Base-by-base conservation (phyloP, 1,139 yeast genomes). In the Trichomonascaceae sp. region DNA sequence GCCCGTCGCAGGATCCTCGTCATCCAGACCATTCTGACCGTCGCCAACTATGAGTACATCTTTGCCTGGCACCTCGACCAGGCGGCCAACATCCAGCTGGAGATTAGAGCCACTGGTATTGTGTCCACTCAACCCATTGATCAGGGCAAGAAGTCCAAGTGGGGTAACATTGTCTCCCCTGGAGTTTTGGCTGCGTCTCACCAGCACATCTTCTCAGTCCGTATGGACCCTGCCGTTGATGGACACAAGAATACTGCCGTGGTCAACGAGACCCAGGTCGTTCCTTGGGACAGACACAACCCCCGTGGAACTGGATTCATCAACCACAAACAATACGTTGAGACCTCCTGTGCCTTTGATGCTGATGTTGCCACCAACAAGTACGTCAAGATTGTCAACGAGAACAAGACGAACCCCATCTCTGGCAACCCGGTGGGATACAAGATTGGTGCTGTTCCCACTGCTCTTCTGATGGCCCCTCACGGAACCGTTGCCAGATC, bases 91-190 rank as follows among this genome's bases (percentile, higher is more conserved):
- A 74, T 82, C 50, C 77, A 76, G 47, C 75, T 81, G 44, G 92
- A 81, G 57, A 76, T 81, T 44, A 72, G 93, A 60, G 93, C 93
- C 41, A 81, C 93, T 37, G 94, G 94, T 66, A 79, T 82, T 37
- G 58, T 59, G 8, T 58, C 64, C 28, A 60, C 65, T 16, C 81
- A 78, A 78, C 87, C 89, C 51, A 77, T 80, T 50, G 93, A 82
- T 45, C 76, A 71, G 46, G 76, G 74, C 51, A 74, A 71, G 50
- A 71, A 64, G 39, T 81, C 79, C 45, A 79, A 80, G 45, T 81
- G 84, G 77, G 93, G 93, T 51, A 81, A 87, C 26, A 68, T 74
- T 46, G 84, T 82, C 41, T 85, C 85, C 17, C 93, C 93, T 44
- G 76, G 81, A 52, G 92, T 77, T 38, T 68, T 80, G 71, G 94